Percentiles rank a stretch among this genome's conserved stretches.
Evolutionary conservation across 495 filamentous ascomycete species (phyloP).

Genomic region (Penicillium herquei): DNA sequence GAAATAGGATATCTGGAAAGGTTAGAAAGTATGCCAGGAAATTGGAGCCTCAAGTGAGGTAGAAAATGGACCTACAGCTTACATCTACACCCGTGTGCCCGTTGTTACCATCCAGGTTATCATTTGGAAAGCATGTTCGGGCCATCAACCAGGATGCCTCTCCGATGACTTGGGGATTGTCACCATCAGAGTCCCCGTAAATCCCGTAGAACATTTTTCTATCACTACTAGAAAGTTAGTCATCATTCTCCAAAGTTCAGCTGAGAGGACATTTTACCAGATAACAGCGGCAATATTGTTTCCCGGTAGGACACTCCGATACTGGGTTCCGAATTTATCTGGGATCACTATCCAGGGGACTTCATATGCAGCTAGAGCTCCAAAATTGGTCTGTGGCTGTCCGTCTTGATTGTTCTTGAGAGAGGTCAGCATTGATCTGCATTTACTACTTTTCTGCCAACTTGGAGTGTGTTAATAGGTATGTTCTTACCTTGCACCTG

Average conservation of each 20-base stretch:
- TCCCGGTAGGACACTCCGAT: constrained; percentile 24
- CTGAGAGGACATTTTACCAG: too few species aligned
- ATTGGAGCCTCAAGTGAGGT: background rate
- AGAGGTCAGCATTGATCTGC: background rate
- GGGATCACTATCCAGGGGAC: constrained; percentile 42
- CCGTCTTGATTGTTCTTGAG: constrained; percentile 36
- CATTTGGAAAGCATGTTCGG: constrained; percentile 37
- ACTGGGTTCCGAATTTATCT: constrained; percentile 25
- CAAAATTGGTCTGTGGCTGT: constrained; percentile 31
- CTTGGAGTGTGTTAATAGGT: background rate
- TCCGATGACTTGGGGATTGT: constrained; percentile 34
- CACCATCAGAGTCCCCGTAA: constrained; percentile 36
- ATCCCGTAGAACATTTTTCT: constrained; percentile 44
- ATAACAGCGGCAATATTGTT: constrained; percentile 42
- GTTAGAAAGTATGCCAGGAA: constrained; percentile 4
- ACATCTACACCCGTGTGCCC: constrained; percentile 33
- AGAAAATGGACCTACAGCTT: constrained; percentile 25
- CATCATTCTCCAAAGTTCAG: too few species aligned
- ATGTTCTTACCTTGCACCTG: constrained; percentile 24
- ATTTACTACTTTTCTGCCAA: too few species aligned
- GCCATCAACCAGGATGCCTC: constrained; percentile 43
- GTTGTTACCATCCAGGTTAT: constrained; percentile 30
- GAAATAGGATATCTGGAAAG: constrained; percentile 33
- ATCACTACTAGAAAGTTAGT: constrained; percentile 10
- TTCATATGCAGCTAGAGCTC: constrained; percentile 38